Base-by-base conservation (phyloP, 2,329 filamentous ascomycete species). In the Orbilia quercus region DNA sequence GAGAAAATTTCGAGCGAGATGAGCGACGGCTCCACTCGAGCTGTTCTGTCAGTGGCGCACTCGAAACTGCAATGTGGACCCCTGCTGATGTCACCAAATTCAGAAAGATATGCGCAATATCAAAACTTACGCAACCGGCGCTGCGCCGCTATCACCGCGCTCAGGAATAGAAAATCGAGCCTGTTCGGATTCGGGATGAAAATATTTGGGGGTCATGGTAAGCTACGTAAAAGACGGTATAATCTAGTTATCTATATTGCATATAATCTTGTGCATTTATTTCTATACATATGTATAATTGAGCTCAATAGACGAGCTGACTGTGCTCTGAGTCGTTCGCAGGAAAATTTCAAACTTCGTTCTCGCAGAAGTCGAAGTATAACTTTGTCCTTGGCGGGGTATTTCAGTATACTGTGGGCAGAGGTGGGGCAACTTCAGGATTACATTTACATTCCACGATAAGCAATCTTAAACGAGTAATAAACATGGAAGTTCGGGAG, bases 31-130 rank as follows among this genome's bases (percentile, higher is more conserved):
- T 22, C 42, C 47, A 51, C 25, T 4, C 22, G 36, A 28, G 20
- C 50, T 31, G 18, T 14, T 47, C 38, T 23, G 50, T 28, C 51
- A 22, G 25, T 66, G 51, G 51, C 51, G 62, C 31, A 42, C 34
- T 57, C 51, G 62, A 66, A 57, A 66, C 53, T 51, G 11, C 31
- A 22, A 25, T 55, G 38, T 57, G 51, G 40, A 48, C 31, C 51
- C 60, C 42, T 55, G 62, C 42, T 51, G 62, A 66, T 66, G 62
- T 50, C 62, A 58, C 28, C 44, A 51, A 60, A 66, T 22, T 57
- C 34, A 42, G 62, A 51, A 66, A 51, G 62, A 66, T 66, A 28
- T 51, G 34, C 62, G 53, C 42, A 58, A 58, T 66, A 25, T 25
- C n/a, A 34, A 18, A 16, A 16, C 53, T 42, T 42, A 4, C 12